Evolutionary conservation across 441 rosid genomes (phyloP).

Genomic region (Pelargonium fulgidum): DNA sequence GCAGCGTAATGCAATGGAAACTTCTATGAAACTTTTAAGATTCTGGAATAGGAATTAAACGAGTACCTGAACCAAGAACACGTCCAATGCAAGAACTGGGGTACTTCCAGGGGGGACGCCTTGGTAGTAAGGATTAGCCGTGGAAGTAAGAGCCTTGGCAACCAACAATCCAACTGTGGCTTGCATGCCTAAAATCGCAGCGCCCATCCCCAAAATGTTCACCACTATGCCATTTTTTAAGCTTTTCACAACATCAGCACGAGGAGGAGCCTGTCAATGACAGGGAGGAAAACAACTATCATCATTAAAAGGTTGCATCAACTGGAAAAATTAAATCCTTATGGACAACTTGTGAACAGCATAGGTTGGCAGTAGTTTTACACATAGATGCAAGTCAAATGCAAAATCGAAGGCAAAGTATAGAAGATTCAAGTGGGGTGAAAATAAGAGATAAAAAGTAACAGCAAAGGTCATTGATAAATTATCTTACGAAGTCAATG

Average conservation of each 20-base stretch:
- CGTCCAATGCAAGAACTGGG: constrained; percentile 89
- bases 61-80: constrained; percentile 89
- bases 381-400: neutral
- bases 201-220: constrained; percentile 90
- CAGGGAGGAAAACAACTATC: neutral
- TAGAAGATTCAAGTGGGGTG: neutral
- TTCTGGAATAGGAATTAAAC: neutral
- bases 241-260: constrained; percentile 92
- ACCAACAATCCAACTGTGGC: constrained; percentile 81
- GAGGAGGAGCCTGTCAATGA: constrained; percentile 87
- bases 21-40: neutral
- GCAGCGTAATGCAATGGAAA: too few species aligned
- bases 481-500: neutral
- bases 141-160: constrained; percentile 84
- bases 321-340: neutral
- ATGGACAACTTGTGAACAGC: neutral
- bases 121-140: constrained; percentile 80
- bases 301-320: neutral
- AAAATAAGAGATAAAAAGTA: neutral
- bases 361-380: neutral
- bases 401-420: neutral
- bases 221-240: constrained; percentile 69
- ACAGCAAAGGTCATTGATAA: neutral
- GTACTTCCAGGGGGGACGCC: constrained; percentile 68
- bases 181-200: constrained; percentile 95